Evolutionary conservation across 2,329 filamentous ascomycete genomes (phyloP).

Genomic region (Canariomyces notabilis): DNA sequence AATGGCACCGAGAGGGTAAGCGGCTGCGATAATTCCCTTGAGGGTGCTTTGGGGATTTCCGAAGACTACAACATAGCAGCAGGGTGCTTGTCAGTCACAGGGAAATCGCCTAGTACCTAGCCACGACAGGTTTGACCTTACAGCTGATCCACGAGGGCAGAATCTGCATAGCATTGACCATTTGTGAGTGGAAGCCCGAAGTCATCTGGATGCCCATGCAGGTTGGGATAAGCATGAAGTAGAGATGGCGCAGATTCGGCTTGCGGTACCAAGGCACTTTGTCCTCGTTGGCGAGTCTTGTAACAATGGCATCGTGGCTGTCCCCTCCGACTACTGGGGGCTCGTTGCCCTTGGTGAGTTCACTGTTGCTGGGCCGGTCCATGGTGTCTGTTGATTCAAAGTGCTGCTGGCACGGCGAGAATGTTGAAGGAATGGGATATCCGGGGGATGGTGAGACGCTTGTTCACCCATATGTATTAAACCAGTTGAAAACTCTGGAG

Average conservation of each 20-base stretch:
- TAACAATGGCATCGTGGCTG: conserved; percentile 34
- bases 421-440: no score
- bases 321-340: no score
- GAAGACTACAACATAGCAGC: conserved; percentile 42
- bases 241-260: conserved; percentile 51
- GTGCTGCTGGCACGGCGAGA: no score
- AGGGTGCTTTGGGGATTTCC: conserved; percentile 37
- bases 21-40: conserved; percentile 51
- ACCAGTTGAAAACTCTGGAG: no score
- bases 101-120: no score
- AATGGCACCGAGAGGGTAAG: conserved; percentile 57
- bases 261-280: conserved; percentile 51
- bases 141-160: conserved; percentile 33
- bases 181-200: conserved; percentile 41
- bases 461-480: no score
- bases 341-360: no score
- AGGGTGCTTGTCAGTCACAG: not conserved
- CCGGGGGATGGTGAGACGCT: no score
- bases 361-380: no score
- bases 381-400: no score
- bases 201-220: conserved; percentile 56
- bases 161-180: conserved; percentile 41
- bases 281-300: conserved; percentile 35
- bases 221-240: conserved; percentile 53
- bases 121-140: conserved; percentile 24